Percentiles rank a stretch among this genome's conserved stretches.
Conservation (phyloP, 345 rosid genomes). For the Ceriops decandra region DNA sequence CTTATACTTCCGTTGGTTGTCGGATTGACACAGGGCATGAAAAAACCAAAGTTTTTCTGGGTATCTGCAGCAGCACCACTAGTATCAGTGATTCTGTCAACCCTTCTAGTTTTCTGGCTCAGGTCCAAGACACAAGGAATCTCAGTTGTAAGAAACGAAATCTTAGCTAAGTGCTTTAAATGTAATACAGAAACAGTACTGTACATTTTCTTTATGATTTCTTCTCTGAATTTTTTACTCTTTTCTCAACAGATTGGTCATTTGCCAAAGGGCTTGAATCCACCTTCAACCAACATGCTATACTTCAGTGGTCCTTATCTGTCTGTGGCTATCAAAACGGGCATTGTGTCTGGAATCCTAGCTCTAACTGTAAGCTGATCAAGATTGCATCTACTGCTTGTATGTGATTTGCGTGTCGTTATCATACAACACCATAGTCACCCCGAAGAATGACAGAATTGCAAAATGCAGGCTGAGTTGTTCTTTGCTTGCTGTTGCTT, state of each 20-base stretch:
- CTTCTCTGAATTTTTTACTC: neutral
- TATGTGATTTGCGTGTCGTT: neutral
- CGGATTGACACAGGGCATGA: constrained; percentile 56
- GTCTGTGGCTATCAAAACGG: constrained; percentile 77
- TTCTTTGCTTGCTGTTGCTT: neutral
- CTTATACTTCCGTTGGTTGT: constrained; percentile 11
- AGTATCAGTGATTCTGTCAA: constrained; percentile 73
- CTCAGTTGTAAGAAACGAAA: constrained; percentile 47
- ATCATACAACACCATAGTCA: neutral
- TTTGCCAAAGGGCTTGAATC: constrained; percentile 90
- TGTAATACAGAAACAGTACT: neutral
- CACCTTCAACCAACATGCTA: constrained; percentile 82
- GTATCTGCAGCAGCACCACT: constrained; percentile 92
- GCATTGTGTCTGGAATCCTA: constrained; percentile 79
- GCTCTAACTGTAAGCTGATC: constrained; percentile 75
- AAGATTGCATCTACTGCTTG: neutral
- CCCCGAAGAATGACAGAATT: neutral
- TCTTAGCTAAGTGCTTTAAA: neutral
- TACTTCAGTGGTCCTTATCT: constrained; percentile 53
- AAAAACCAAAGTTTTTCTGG: constrained; percentile 90
- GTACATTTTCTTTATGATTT: neutral
- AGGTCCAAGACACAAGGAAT: constrained; percentile 60
- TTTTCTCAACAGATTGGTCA: constrained; percentile 63
- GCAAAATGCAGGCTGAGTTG: no score
- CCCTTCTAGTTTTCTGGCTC: constrained; percentile 45